Evolutionary conservation across 192 early-diverging fungal genomes (phyloP), one percentile per base, ranked within the genome.

Genomic region (Rhizoclosmatium globosum): DNA sequence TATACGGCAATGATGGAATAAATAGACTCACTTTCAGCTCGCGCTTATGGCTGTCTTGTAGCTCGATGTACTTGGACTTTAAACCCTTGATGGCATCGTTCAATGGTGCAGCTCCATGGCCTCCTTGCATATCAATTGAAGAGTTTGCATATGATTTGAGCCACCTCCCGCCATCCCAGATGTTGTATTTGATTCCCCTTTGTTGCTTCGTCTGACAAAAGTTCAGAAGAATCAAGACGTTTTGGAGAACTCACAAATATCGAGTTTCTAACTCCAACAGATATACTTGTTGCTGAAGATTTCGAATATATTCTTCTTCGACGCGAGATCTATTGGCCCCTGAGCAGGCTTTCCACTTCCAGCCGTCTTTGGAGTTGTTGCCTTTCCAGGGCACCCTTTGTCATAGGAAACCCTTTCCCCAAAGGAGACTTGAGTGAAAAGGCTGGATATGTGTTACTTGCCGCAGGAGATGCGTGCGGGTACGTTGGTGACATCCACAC

Each of bases 281-380:
- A 78, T 89, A 90, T 6, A 90, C 82, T 73, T 90, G 89, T 66
- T 90, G 89, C 78, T 90, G 88, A 57, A 90, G 74, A 76, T 89
- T 90, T 61, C 82, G 59, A 23, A 90, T 82, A 61, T 89, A 90
- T 58, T 90, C 89, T n/a, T 88, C 81, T 43, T 83, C 83, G 17
- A 84, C 78, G 17, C 74, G 74, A 7, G 74, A 67, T 64, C 74
- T 39, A 68, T 68, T 68, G 9, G 61, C 6, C 13, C 23, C 9
- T 4, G 13, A 45, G 66, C 23, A 68, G 66, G 66, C n/a, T 56
- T 48, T 19, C 11, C 21, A 21, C 21, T 62, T 7, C 0, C 21
- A 7, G 45, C 47, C 6, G 13, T 7, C 69, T 71, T 71, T n/a
- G 45, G 31, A 21, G 73, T 56, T 39, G 58, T 62, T 39, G 59